These are phyloP conservation scores for Acephala macrosclerotiorum DNA, from an alignment of 2,329 filamentous ascomycete species.

Conservation along the genomic window DNA sequence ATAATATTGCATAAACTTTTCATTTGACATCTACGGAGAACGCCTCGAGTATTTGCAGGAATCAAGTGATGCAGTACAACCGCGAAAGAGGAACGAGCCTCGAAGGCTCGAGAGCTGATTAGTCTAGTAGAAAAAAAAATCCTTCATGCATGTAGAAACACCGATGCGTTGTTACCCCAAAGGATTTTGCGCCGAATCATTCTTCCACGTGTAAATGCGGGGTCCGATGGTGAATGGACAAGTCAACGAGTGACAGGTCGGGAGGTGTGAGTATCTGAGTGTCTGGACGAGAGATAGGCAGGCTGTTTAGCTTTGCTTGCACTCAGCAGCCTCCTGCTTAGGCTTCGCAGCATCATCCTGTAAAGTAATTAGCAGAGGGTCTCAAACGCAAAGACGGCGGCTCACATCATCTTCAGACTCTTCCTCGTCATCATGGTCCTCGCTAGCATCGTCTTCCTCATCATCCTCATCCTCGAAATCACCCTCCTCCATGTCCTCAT, in stretches of 20 bases:
- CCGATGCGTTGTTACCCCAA: constrained; percentile 22
- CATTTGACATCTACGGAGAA: constrained; percentile 39
- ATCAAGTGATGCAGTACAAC: constrained; percentile 30
- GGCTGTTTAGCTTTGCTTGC: constrained; percentile 85
- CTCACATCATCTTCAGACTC: constrained; percentile 81
- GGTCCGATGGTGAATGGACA: constrained; percentile 11
- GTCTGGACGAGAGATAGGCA: background rate
- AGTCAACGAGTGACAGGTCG: constrained; percentile 19
- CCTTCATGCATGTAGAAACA: constrained; percentile 27
- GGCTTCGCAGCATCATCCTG: constrained; percentile 89
- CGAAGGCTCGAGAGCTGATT: constrained; percentile 39
- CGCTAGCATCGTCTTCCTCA: constrained; percentile 86
- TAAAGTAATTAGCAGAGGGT: constrained; percentile 37
- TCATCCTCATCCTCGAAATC: constrained; percentile 87
- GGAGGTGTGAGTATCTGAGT: constrained; percentile 15
- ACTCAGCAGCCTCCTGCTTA: constrained; percentile 93
- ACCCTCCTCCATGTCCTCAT: constrained; percentile 82
- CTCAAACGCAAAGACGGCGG: constrained; percentile 15
- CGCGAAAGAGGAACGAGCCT: constrained; percentile 31
- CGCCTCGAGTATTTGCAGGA: constrained; percentile 35
- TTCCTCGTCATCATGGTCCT: constrained; percentile 78
- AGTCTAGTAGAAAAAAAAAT: constrained; percentile 40
- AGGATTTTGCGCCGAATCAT: constrained; percentile 26
- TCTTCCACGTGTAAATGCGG: constrained; percentile 18
- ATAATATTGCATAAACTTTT: constrained; percentile 19